These are phyloP conservation scores for Coriaria nepalensis DNA, from an alignment of 306 rosid genomes.

Conservation along the genomic window DNA sequence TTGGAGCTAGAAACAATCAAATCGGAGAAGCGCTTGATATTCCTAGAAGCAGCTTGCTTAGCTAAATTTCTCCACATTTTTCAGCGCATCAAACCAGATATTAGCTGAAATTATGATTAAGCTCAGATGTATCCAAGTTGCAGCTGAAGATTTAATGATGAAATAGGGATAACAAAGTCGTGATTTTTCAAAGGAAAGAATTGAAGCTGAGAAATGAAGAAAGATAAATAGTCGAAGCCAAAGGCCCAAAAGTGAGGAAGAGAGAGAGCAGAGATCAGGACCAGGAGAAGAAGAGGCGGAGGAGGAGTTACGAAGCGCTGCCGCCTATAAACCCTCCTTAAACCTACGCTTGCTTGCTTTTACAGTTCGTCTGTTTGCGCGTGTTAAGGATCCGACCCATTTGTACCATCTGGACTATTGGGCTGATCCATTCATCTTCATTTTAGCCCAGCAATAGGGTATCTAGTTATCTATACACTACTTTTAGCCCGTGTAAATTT, in stretches of 20 bases:
- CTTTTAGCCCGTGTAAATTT: too few relatives aligned
- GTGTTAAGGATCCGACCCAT: background rate
- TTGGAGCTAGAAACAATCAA: constrained; percentile 11
- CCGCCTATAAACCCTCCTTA: constrained; percentile 68
- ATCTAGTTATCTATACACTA: too few relatives aligned
- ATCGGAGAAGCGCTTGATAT: constrained; percentile 13
- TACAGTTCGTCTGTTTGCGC: background rate
- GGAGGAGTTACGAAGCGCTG: constrained; percentile 4
- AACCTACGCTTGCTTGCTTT: constrained; percentile 35
- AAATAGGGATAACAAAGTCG: background rate
- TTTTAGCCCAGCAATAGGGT: too few relatives aligned
- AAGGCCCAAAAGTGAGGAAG: background rate
- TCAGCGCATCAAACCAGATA: background rate
- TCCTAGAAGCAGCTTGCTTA: constrained; percentile 36
- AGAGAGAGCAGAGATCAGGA: background rate
- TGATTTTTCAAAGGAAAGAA: constrained; percentile 5
- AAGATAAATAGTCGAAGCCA: background rate
- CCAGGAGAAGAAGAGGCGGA: background rate
- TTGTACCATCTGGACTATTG: background rate
- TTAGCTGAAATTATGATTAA: background rate
- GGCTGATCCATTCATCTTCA: too few relatives aligned
- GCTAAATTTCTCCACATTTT: constrained; percentile 54
- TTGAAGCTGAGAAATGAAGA: background rate
- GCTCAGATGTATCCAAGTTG: constrained; percentile 4
- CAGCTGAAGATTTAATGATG: constrained; percentile 8